Conservation (phyloP, 2,329 filamentous ascomycete genomes). For the Aspergillus ustus region DNA sequence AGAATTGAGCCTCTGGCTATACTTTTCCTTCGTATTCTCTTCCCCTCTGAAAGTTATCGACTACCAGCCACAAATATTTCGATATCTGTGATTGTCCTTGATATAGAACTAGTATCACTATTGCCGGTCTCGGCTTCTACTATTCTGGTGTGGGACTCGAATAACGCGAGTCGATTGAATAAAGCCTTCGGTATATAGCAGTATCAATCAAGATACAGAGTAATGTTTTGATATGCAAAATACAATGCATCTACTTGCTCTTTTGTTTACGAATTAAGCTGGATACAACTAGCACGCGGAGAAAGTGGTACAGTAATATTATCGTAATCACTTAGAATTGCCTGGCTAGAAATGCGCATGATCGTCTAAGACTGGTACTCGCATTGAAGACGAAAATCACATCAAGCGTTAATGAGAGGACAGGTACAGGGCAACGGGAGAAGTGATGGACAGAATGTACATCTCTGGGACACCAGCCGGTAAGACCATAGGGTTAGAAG, state of each 20-base stretch:
- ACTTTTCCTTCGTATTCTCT: not conserved
- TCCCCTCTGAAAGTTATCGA: not conserved
- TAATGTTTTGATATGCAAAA: not conserved
- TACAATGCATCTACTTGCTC: not conserved
- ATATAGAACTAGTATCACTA: not conserved
- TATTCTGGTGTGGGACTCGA: too few species aligned
- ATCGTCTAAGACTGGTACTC: constrained; percentile 23
- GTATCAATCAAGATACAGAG: too few species aligned
- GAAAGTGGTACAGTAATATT: constrained; percentile 17
- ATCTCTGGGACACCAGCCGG: not conserved
- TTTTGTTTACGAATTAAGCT: not conserved
- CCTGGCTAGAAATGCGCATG: constrained; percentile 22
- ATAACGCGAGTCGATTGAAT: too few species aligned
- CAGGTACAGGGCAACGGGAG: constrained; percentile 11
- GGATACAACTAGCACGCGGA: constrained; percentile 16
- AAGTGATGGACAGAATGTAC: not conserved
- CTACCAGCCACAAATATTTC: not conserved
- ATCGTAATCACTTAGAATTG: constrained; percentile 24
- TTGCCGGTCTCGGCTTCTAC: too few species aligned
- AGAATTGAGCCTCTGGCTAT: constrained; percentile 53
- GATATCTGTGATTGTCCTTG: not conserved
- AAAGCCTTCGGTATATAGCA: not conserved
- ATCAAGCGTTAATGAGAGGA: constrained; percentile 13
- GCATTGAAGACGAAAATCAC: constrained; percentile 14
- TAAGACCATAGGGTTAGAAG: not conserved